Evolutionary conservation across 208 protist genomes (phyloP).

Genomic region (Crithidia expoeki): DNA sequence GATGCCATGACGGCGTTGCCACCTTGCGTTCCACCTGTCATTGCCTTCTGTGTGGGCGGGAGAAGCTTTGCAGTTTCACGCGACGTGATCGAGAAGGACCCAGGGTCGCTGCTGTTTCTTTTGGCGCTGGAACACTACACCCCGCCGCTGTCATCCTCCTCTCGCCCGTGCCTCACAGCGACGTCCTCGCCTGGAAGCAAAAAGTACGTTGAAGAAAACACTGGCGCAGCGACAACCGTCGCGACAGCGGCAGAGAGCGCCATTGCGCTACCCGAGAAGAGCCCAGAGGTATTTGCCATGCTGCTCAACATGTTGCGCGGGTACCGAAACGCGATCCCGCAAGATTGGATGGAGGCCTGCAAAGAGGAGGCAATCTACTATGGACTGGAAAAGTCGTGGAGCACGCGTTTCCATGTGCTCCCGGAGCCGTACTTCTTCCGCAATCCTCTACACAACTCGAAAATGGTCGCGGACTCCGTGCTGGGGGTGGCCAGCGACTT

Average conservation of each 20-base stretch:
- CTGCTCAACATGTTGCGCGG: slow-evolving; percentile 73
- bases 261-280: slow-evolving; percentile 42
- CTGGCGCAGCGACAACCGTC: not conserved
- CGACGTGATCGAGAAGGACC: slow-evolving; percentile 50
- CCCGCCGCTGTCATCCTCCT: too few species aligned
- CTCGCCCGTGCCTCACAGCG: too few species aligned
- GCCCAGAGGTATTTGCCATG: slow-evolving; percentile 47
- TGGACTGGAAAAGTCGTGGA: slow-evolving; percentile 55
- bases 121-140: slow-evolving; percentile 44
- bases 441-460: slow-evolving; percentile 33
- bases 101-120: slow-evolving; percentile 68
- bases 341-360: slow-evolving; percentile 45
- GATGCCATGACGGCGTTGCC: slow-evolving; percentile 36
- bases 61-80: slow-evolving; percentile 46
- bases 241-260: not conserved
- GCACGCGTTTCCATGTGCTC: slow-evolving; percentile 21
- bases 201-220: too few species aligned
- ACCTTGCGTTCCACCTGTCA: slow-evolving; percentile 45
- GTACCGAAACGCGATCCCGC: slow-evolving; percentile 50
- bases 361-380: slow-evolving; percentile 56
- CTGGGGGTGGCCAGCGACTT: slow-evolving; percentile 56
- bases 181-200: too few species aligned
- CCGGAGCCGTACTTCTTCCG: slow-evolving; percentile 35
- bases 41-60: slow-evolving; percentile 54
- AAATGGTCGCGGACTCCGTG: slow-evolving; percentile 48